Percentiles rank a stretch among this genome's conserved stretches.
These are phyloP conservation scores for Eimeria acervulina DNA, from an alignment of 169 alveolate genomes.

Conservation along the genomic window DNA sequence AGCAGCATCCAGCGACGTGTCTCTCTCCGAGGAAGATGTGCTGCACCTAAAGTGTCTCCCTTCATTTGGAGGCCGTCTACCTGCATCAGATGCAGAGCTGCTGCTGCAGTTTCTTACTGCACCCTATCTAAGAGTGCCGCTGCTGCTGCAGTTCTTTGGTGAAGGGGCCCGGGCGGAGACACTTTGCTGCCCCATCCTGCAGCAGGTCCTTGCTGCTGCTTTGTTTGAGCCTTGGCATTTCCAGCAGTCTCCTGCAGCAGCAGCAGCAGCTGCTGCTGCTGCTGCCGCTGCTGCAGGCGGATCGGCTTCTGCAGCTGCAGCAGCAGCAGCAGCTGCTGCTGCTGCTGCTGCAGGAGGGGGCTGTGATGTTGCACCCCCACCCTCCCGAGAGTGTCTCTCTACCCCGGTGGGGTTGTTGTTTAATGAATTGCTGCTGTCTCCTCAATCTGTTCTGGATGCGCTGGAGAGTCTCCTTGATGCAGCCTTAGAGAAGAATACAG, in stretches of 20 bases:
- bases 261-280: background rate
- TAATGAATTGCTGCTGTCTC: constrained; percentile 85
- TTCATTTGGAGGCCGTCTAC: constrained; percentile 75
- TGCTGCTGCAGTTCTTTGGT: constrained; percentile 86
- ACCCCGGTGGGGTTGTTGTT: constrained; percentile 86
- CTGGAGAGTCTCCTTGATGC: constrained; percentile 82
- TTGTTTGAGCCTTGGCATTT: constrained; percentile 84
- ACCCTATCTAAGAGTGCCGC: constrained; percentile 86
- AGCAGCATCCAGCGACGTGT: background rate
- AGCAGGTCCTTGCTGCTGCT: constrained; percentile 84
- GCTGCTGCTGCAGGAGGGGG: background rate
- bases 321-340: background rate
- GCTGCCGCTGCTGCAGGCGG: background rate
- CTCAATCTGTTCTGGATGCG: constrained; percentile 75
- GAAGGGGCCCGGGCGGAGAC: constrained; percentile 84
- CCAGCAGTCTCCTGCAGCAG: constrained; percentile 8
- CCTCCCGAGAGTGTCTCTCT: constrained; percentile 47
- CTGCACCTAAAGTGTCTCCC: constrained; percentile 84
- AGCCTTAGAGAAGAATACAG: constrained; percentile 86
- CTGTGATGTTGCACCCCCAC: constrained; percentile 68
- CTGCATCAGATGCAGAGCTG: constrained; percentile 84
- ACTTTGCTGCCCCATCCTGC: constrained; percentile 82
- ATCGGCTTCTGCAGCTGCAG: too few relatives aligned
- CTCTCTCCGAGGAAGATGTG: constrained; percentile 79
- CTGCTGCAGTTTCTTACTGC: constrained; percentile 86